A percentile compares a stretch with the other conserved stretches of the same genome.
Evolutionary conservation across 208 protist genomes (phyloP).

Genomic region (Giardia muris): DNA sequence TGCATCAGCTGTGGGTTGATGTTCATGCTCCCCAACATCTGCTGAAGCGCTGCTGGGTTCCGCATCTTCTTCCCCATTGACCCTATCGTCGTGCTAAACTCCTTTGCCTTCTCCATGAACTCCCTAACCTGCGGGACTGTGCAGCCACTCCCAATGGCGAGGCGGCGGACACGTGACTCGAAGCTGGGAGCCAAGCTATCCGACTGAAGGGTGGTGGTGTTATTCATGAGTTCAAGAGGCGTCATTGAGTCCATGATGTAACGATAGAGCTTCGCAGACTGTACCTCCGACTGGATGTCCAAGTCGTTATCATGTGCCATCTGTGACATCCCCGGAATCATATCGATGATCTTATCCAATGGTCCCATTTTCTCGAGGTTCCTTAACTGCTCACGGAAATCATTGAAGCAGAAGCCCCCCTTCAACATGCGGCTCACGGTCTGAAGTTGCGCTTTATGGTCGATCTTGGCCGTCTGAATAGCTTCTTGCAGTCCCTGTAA

Average conservation of each 20-base stretch:
- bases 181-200: background rate
- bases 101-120: conserved; percentile 15
- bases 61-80: conserved; percentile 9
- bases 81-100: background rate
- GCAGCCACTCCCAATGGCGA: conserved; percentile 28
- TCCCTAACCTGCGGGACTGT: background rate
- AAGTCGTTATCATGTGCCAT: background rate
- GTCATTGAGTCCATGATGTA: conserved; percentile 36
- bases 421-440: conserved; percentile 14
- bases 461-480: conserved; percentile 7
- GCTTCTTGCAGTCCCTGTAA: conserved; percentile 6
- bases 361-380: conserved; percentile 25
- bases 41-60: background rate
- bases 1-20: background rate
- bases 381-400: conserved; percentile 30
- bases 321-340: background rate
- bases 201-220: background rate
- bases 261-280: background rate
- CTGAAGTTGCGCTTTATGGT: background rate
- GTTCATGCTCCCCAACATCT: background rate
- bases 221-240: conserved; percentile 25
- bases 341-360: conserved; percentile 14
- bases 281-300: background rate
- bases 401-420: conserved; percentile 29
- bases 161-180: background rate